These are phyloP conservation scores for Aegilops sharonensis DNA, from an alignment of 176 grass and related monocot genomes.

Conservation along the genomic window DNA sequence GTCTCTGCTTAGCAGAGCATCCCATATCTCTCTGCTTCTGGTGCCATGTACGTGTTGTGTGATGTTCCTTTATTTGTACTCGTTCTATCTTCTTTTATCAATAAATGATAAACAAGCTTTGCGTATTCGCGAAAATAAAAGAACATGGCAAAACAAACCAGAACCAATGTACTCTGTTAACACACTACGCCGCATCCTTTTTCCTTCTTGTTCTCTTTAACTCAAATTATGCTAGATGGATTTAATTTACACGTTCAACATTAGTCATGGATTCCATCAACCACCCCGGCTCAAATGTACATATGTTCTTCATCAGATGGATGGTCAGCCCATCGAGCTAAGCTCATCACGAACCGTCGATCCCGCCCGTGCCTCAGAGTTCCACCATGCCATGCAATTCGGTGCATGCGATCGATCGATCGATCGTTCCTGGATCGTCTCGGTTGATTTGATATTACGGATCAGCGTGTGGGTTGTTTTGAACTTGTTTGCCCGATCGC, in stretches of 20 bases:
- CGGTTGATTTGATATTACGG: background rate
- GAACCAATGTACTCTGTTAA: background rate
- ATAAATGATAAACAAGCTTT: no score
- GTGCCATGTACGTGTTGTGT: no score
- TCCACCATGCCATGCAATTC: background rate
- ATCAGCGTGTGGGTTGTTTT: slow-evolving; percentile 12
- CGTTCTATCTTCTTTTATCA: no score
- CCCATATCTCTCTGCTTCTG: no score
- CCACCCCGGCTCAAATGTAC: background rate
- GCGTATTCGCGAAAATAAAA: no score
- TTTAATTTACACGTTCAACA: slow-evolving; percentile 39
- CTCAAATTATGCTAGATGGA: slow-evolving; percentile 30
- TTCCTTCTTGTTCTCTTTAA: background rate
- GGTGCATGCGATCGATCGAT: background rate
- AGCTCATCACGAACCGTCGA: background rate
- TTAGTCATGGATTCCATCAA: background rate
- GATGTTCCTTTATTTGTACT: no score
- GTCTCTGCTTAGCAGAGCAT: no score
- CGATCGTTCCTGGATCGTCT: background rate
- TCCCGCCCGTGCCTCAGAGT: background rate
- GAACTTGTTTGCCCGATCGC: background rate
- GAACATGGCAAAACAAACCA: background rate
- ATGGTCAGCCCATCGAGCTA: background rate
- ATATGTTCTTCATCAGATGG: background rate
- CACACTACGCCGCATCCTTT: slow-evolving; percentile 3